phyloP scores from a whole-genome alignment of 345 rosid genomes.

The Corchorus olitorius region DNA sequence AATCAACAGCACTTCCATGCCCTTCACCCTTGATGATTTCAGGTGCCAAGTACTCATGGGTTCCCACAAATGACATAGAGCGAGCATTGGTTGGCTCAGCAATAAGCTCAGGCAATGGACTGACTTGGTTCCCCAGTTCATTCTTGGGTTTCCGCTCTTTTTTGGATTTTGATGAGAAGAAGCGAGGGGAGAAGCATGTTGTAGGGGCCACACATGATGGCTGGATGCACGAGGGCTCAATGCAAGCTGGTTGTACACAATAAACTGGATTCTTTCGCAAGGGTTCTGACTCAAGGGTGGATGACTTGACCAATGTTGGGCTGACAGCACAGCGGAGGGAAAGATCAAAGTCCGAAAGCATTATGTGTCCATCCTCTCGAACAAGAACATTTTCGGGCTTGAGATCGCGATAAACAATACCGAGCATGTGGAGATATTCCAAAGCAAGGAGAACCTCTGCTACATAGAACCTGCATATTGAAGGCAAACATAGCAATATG shows the following conservation, averaged over 20 bases:
- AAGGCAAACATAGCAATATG: constrained; percentile 11
- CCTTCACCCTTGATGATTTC: constrained; percentile 88
- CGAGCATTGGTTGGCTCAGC: constrained; percentile 94
- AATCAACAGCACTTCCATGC: constrained; percentile 86
- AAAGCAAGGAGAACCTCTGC: constrained; percentile 84
- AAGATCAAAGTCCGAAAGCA: constrained; percentile 91
- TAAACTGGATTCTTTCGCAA: constrained; percentile 51
- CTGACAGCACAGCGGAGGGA: constrained; percentile 68
- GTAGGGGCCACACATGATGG: constrained; percentile 66
- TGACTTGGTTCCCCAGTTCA: constrained; percentile 61
- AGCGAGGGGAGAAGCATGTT: constrained; percentile 59
- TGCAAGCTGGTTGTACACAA: constrained; percentile 68
- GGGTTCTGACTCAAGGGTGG: constrained; percentile 46
- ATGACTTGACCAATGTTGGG: constrained; percentile 58
- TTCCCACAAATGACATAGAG: constrained; percentile 90
- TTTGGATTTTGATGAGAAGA: constrained; percentile 59
- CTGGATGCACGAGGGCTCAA: constrained; percentile 52
- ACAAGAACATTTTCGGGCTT: constrained; percentile 91
- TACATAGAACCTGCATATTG: constrained; percentile 64
- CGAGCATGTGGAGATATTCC: constrained; percentile 90
- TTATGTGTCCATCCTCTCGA: constrained; percentile 88
- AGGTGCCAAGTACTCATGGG: constrained; percentile 90
- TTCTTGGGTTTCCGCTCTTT: constrained; percentile 52
- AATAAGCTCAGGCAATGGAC: constrained; percentile 84
- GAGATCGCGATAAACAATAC: constrained; percentile 80